phyloP scores from a whole-genome alignment of 805 yeast genomes.

The Barnettozyma pratensis region DNA sequence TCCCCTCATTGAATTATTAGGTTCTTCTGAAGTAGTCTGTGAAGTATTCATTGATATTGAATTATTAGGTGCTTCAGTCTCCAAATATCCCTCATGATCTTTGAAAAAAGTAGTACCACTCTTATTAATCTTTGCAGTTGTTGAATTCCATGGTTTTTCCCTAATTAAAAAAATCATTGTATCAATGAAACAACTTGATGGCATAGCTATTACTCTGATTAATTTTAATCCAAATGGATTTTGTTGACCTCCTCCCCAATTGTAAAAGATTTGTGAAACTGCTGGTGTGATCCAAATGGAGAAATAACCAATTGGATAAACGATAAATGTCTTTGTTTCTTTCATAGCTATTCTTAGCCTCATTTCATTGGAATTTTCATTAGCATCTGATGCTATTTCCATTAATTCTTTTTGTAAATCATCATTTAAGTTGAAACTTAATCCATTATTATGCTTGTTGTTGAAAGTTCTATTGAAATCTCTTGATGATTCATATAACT shows the following conservation, averaged over 20 bases:
- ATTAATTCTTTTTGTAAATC: constrained; percentile 18
- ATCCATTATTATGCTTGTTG: not conserved
- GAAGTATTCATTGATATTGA: not conserved
- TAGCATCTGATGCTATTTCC: constrained; percentile 9
- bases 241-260: not conserved
- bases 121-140: not conserved
- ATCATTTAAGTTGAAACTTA: not conserved
- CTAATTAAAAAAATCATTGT: constrained; percentile 67
- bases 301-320: constrained; percentile 22
- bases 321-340: constrained; percentile 17
- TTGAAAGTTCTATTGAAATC: not conserved
- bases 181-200: constrained; percentile 74
- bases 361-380: constrained; percentile 3
- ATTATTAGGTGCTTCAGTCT: not conserved
- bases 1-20: too few species aligned
- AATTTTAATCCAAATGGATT: constrained; percentile 9
- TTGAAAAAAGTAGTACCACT: not conserved
- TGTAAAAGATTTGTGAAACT: constrained; percentile 12
- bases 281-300: constrained; percentile 17
- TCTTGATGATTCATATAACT: constrained; percentile 5
- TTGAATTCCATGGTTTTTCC: constrained; percentile 49
- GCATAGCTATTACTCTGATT: constrained; percentile 63
- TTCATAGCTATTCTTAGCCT: constrained; percentile 10
- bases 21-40: not conserved
- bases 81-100: not conserved